These are phyloP conservation scores for Botrytis hyacinthi DNA, from an alignment of 2,329 filamentous ascomycete genomes.

Conservation along the genomic window DNA sequence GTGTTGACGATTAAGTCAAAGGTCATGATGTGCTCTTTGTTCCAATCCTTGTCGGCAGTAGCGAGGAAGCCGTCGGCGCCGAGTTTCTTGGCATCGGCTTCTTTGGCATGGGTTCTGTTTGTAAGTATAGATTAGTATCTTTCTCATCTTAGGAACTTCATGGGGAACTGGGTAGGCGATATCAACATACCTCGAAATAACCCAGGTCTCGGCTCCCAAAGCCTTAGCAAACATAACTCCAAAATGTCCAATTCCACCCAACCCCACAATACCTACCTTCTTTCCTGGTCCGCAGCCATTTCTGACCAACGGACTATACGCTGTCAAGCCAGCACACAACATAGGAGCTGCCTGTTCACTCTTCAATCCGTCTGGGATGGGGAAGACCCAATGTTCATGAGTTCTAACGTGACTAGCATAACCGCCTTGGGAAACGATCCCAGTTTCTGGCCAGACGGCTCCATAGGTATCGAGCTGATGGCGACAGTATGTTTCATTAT, in stretches of 20 bases:
- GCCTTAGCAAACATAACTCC: slow-evolving; percentile 69
- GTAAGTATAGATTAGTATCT: background rate
- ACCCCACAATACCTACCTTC: slow-evolving; percentile 72
- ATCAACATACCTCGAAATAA: slow-evolving; percentile 50
- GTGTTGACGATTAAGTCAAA: slow-evolving; percentile 79
- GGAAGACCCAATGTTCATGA: slow-evolving; percentile 70
- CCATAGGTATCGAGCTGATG: slow-evolving; percentile 52
- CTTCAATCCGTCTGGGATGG: slow-evolving; percentile 71
- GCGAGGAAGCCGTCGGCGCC: slow-evolving; percentile 61
- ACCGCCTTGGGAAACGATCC: slow-evolving; percentile 62
- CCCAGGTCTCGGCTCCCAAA: slow-evolving; percentile 60
- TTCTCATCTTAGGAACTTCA: background rate
- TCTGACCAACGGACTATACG: slow-evolving; percentile 73
- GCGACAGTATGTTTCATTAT: slow-evolving; percentile 56
- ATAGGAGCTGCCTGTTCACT: slow-evolving; percentile 68
- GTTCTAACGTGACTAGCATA: slow-evolving; percentile 67
- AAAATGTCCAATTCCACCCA: slow-evolving; percentile 72
- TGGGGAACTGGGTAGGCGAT: background rate
- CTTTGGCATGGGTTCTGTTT: slow-evolving; percentile 51
- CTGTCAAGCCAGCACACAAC: slow-evolving; percentile 82
- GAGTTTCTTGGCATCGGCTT: slow-evolving; percentile 57
- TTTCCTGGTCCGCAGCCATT: slow-evolving; percentile 75
- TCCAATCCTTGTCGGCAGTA: slow-evolving; percentile 57
- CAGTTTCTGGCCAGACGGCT: slow-evolving; percentile 52
- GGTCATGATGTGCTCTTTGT: slow-evolving; percentile 55